phyloP scores from a whole-genome alignment of 2,329 filamentous ascomycete genomes.

The Diaporthe vexans region DNA sequence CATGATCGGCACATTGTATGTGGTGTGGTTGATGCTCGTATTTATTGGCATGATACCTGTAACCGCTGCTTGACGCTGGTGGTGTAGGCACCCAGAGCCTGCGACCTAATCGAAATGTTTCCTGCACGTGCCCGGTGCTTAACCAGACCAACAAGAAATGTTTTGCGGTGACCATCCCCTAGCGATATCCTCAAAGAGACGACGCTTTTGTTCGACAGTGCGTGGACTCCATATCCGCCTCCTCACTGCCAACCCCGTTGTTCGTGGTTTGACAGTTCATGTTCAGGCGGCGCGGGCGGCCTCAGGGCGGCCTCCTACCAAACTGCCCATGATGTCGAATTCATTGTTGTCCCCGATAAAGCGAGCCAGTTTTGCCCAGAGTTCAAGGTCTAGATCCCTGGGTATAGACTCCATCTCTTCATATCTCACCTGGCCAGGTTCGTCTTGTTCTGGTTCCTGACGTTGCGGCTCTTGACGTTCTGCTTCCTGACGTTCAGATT shows the following conservation, averaged over 20 bases:
- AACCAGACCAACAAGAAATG: neutral
- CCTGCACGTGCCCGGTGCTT: neutral
- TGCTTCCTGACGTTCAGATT: too few relatives aligned
- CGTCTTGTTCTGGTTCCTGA: too few relatives aligned
- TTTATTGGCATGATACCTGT: neutral
- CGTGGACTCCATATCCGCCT: too few relatives aligned
- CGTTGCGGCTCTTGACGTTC: too few relatives aligned
- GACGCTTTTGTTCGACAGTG: neutral
- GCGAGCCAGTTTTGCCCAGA: too few relatives aligned
- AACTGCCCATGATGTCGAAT: neutral
- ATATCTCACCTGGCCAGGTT: too few relatives aligned
- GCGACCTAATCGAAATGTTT: neutral
- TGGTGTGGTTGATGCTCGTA: neutral
- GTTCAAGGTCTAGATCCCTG: too few relatives aligned
- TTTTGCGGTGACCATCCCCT: neutral
- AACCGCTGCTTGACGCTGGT: constrained; percentile 11
- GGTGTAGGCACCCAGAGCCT: neutral
- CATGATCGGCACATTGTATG: neutral
- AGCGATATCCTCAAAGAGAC: too few relatives aligned
- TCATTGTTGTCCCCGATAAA: too few relatives aligned
- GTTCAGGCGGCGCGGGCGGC: neutral
- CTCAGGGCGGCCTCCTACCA: too few relatives aligned
- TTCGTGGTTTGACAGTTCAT: neutral
- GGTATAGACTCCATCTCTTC: too few relatives aligned
- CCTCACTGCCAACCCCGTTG: neutral